Evolutionary conservation across 768 basidiomycete species (phyloP), one percentile per base, ranked within the genome.

Genomic region (Leucogyrophana mollusca): DNA sequence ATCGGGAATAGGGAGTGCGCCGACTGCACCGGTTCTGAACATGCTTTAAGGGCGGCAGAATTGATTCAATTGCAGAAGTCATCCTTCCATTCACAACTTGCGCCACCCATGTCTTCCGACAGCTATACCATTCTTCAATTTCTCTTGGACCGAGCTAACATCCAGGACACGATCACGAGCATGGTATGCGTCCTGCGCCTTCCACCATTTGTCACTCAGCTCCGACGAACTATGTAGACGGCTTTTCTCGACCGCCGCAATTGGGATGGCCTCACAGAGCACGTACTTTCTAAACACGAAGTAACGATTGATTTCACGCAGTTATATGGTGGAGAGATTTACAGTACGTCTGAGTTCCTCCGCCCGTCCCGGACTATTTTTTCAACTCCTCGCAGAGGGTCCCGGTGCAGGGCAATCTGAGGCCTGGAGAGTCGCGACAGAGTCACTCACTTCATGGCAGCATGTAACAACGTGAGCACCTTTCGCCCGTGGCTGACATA

Each of bases 121-220:
- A 30, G 7, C 6, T 61, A 61, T 45, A 50, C 27, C 23, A 10
- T 55, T 14, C 40, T 55, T 24, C 56, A 62, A 41, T 57, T 58
- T 37, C 18, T 62, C 17, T 52, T 62, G 16, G 61, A 62, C 40
- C 53, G 58, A 11, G 11, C 43, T 51, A 62, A 60, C 17, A 62
- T 62, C 38, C 56, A 62, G 18, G 60, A 61, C 30, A 62, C 55
- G 20, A 58, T 62, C 39, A 54, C 53, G 9, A 55, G 60, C 34
- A 16, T 61, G 48, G 60, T 62, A 39, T 43, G 60, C 41, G 23
- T n/a, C n/a, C 21, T 18, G 27, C 27, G 27, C 18, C 17, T 18
- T 18, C 23, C 22, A 11, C 34, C 33, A 3, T 21, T 14, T 27
- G 13, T 23, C 13, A 5, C 21, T 21, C 11, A 32, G 42, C 40